Conservation (phyloP, 2,329 filamentous ascomycete genomes). For the Trichoderma endophyticum region DNA sequence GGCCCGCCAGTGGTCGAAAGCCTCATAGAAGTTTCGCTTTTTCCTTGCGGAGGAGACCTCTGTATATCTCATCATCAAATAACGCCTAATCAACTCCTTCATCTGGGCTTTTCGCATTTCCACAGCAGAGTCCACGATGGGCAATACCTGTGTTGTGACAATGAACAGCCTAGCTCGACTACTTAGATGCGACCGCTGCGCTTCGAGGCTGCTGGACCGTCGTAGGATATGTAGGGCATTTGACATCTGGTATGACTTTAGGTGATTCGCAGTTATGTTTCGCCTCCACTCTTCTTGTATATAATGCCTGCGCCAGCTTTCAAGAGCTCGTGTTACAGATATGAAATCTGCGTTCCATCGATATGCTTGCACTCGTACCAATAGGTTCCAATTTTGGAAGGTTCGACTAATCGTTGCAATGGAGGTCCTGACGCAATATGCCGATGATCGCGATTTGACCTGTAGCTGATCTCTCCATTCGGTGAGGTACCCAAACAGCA, state of each 20-base stretch:
- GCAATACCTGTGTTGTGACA: conserved; percentile 29
- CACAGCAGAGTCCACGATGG: conserved; percentile 27
- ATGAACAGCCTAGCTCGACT: conserved; percentile 33
- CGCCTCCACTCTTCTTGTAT: conserved; percentile 24
- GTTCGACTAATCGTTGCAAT: conserved; percentile 23
- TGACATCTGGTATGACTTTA: conserved; percentile 19
- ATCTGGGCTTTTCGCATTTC: conserved; percentile 28
- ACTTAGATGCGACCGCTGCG: conserved; percentile 24
- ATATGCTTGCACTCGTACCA: conserved; percentile 34
- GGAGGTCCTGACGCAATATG: conserved; percentile 24
- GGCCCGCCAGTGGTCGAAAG: conserved; percentile 32
- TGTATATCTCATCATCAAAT: conserved; percentile 36
- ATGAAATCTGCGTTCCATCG: conserved; percentile 34
- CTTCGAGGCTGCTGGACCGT: conserved; percentile 17
- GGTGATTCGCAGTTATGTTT: conserved; percentile 13
- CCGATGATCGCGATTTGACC: conserved; percentile 25
- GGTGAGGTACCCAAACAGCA: conserved; percentile 27
- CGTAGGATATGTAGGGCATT: conserved; percentile 22
- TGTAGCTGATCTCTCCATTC: conserved; percentile 34
- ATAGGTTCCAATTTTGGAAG: conserved; percentile 35
- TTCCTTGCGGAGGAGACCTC: conserved; percentile 34
- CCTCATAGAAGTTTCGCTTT: conserved; percentile 32
- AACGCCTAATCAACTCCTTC: conserved; percentile 31
- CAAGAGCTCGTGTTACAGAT: conserved; percentile 27
- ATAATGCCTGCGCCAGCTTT: conserved; percentile 30